Conservation (phyloP, 345 rosid genomes). For the Crucihimalaya himalaica region DNA sequence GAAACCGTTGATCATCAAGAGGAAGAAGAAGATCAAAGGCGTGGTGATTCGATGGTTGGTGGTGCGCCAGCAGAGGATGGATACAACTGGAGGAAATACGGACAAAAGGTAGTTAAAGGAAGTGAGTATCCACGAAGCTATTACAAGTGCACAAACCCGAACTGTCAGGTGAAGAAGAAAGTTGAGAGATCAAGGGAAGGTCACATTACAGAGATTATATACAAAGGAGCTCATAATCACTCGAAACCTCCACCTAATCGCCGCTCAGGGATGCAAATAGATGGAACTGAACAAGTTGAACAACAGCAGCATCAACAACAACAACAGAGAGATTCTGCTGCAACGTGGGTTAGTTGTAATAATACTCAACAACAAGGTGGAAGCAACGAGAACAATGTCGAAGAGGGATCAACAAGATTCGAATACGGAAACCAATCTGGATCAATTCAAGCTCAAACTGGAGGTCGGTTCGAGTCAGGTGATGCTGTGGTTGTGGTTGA, state of each 20-base stretch:
- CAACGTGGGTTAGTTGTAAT: slow-evolving; percentile 43
- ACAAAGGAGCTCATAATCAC: slow-evolving; percentile 91
- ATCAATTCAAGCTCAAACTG: slow-evolving; percentile 49
- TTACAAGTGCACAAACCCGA: slow-evolving; percentile 90
- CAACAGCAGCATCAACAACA: slow-evolving; percentile 34
- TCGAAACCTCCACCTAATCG: slow-evolving; percentile 71
- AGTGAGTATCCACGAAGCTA: slow-evolving; percentile 97
- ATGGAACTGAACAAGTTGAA: slow-evolving; percentile 61
- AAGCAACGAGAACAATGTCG: slow-evolving; percentile 51
- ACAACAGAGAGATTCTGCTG: slow-evolving; percentile 28
- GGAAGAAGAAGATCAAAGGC: slow-evolving; percentile 74
- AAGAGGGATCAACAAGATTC: slow-evolving; percentile 61
- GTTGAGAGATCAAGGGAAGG: slow-evolving; percentile 96
- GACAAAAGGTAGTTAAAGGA: slow-evolving; percentile 95
- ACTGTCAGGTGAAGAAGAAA: slow-evolving; percentile 90
- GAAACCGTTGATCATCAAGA: slow-evolving; percentile 66
- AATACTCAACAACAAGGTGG: slow-evolving; percentile 44
- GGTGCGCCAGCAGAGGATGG: slow-evolving; percentile 88
- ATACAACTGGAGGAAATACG: slow-evolving; percentile 95
- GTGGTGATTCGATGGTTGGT: slow-evolving; percentile 51
- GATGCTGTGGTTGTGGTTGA: slow-evolving; percentile 58
- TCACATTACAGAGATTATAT: slow-evolving; percentile 94
- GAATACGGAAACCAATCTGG: slow-evolving; percentile 57
- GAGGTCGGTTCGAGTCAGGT: slow-evolving; percentile 57
- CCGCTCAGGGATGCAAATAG: slow-evolving; percentile 60